These are phyloP conservation scores for Sporothrix sp. DNA, from an alignment of 2,329 filamentous ascomycete genomes.

Conservation along the genomic window DNA sequence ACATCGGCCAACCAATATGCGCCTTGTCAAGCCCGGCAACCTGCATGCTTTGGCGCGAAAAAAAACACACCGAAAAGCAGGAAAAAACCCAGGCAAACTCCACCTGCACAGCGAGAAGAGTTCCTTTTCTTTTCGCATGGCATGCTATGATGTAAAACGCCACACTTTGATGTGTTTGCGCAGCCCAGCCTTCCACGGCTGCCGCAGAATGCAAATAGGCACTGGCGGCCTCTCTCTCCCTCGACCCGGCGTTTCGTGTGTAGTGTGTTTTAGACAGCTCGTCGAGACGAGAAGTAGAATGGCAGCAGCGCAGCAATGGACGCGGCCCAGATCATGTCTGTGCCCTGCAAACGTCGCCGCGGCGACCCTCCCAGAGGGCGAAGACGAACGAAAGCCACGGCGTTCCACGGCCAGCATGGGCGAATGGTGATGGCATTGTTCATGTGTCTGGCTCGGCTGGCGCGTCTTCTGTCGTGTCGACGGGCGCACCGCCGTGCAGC, in stretches of 20 bases:
- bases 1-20: too few species aligned
- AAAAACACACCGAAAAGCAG: not conserved
- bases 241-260: not conserved
- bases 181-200: not conserved
- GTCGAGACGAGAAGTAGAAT: too few species aligned
- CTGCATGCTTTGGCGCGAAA: not conserved
- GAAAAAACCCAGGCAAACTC: not conserved
- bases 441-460: constrained; percentile 22
- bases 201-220: not conserved
- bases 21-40: not conserved
- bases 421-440: not conserved
- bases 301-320: not conserved
- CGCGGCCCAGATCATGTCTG: not conserved
- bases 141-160: not conserved
- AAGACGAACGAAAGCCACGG: too few species aligned
- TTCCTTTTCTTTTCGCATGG: not conserved
- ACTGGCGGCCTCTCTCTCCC: too few species aligned
- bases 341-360: not conserved
- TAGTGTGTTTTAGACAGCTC: not conserved
- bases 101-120: not conserved
- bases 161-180: not conserved
- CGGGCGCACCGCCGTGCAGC: constrained; percentile 11
- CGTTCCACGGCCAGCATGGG: not conserved
- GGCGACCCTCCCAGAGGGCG: too few species aligned
- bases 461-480: not conserved